Conservation (phyloP, 2,329 filamentous ascomycete species). For the Microdochium trichocladiopsis region DNA sequence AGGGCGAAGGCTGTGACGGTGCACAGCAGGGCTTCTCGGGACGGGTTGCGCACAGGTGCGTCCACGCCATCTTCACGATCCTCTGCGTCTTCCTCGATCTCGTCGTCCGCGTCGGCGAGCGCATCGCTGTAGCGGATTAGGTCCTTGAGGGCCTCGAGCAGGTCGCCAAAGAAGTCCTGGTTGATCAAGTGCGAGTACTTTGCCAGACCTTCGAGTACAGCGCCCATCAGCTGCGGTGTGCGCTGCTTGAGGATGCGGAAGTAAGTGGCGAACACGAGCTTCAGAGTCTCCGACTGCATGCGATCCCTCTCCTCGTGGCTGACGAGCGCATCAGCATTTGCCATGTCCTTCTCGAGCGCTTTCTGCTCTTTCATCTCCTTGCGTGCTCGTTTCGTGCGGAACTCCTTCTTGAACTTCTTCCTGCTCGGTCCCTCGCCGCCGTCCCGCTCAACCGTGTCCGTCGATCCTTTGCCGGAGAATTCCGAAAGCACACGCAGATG, state of each 20-base stretch:
- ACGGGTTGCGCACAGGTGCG: slow-evolving; percentile 58
- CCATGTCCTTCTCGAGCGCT: slow-evolving; percentile 85
- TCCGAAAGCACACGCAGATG: slow-evolving; percentile 83
- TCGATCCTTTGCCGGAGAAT: slow-evolving; percentile 77
- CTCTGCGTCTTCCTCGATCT: slow-evolving; percentile 32
- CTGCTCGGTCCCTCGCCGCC: slow-evolving; percentile 28
- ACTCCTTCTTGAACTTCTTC: slow-evolving; percentile 73
- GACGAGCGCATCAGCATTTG: slow-evolving; percentile 82
- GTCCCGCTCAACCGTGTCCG: slow-evolving; percentile 60
- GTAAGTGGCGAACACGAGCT: slow-evolving; percentile 91
- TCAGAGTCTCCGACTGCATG: slow-evolving; percentile 92
- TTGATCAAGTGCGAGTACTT: slow-evolving; percentile 97
- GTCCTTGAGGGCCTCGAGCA: slow-evolving; percentile 90
- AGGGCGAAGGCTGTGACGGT: slow-evolving; percentile 96
- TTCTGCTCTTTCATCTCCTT: slow-evolving; percentile 84
- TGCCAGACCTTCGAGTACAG: slow-evolving; percentile 87
- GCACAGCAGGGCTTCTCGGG: slow-evolving; percentile 84
- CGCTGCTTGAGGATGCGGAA: slow-evolving; percentile 88
- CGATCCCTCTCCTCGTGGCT: slow-evolving; percentile 87
- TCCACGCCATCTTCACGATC: slow-evolving; percentile 35
- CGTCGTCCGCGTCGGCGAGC: slow-evolving; percentile 37
- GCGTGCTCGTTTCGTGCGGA: slow-evolving; percentile 79
- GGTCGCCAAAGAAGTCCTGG: slow-evolving; percentile 95
- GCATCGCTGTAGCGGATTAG: slow-evolving; percentile 71
- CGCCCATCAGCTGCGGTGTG: slow-evolving; percentile 83